These are phyloP conservation scores for Rhizophagus clarus DNA, from an alignment of 192 early-diverging fungal genomes.

Conservation along the genomic window DNA sequence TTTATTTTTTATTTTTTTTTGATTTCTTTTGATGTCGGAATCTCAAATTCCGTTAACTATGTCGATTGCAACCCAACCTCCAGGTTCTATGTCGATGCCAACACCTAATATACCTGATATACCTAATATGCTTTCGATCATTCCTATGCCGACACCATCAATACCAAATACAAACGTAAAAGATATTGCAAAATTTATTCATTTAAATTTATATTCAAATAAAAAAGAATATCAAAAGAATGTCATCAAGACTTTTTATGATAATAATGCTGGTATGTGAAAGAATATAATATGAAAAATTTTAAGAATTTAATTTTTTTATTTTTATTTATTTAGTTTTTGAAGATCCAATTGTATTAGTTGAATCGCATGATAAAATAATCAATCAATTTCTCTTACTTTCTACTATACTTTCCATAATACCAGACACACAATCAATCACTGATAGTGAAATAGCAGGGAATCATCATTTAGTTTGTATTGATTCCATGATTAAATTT, in stretches of 20 bases:
- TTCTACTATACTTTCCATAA: not conserved
- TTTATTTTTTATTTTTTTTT: too few relatives aligned
- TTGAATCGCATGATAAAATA: constrained; percentile 5
- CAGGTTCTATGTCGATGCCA: too few relatives aligned
- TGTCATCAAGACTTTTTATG: not conserved
- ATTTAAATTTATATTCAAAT: constrained; percentile 12
- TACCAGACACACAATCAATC: not conserved
- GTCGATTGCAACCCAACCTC: too few relatives aligned
- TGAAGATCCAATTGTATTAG: constrained; percentile 12
- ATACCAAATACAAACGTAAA: constrained; percentile 6
- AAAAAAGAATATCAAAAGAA: not conserved
- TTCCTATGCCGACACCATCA: not conserved
- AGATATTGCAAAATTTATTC: not conserved
- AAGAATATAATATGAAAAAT: too few relatives aligned
- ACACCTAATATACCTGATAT: too few relatives aligned
- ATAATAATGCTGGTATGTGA: constrained; percentile 22
- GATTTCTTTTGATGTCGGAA: too few relatives aligned
- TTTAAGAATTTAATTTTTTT: not conserved
- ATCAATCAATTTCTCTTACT: constrained; percentile 13
- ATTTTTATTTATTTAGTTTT: constrained; percentile 31
- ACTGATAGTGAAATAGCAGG: not conserved
- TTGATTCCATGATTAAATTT: constrained; percentile 21
- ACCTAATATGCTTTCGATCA: too few relatives aligned
- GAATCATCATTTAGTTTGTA: constrained; percentile 17
- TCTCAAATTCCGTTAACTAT: too few relatives aligned